These are phyloP conservation scores for Kodamaea derodonti DNA, from an alignment of 1,139 yeast genomes.

Conservation along the genomic window DNA sequence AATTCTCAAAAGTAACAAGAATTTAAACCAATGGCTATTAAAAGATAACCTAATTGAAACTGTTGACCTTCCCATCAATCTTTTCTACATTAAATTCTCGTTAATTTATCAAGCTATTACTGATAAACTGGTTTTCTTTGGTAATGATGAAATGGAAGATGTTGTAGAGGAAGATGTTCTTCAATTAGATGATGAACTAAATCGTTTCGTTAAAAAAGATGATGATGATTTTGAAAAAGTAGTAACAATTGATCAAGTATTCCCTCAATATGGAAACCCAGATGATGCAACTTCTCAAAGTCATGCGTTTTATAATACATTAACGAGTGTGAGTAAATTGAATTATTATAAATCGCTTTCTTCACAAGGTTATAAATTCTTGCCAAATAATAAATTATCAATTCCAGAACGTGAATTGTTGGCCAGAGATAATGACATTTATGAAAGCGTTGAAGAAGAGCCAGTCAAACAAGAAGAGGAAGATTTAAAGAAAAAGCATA, in stretches of 20 bases:
- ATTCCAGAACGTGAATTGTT: conserved; percentile 30
- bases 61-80: conserved; percentile 16
- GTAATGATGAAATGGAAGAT: conserved; percentile 3
- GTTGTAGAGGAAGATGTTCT: conserved; percentile 1
- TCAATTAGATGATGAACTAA: conserved; percentile 3
- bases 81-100: conserved; percentile 28
- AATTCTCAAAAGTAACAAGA: conserved; percentile 15
- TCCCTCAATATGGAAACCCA: conserved; percentile 41
- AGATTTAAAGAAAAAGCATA: conserved; percentile 10
- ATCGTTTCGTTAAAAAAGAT: conserved; percentile 5
- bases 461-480: conserved; percentile 4
- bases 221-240: conserved; percentile 21
- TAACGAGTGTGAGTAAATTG: conserved; percentile 33
- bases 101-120: conserved; percentile 17
- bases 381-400: conserved; percentile 28
- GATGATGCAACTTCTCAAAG: conserved; percentile 26
- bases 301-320: conserved; percentile 36
- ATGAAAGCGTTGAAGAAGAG: conserved; percentile 18
- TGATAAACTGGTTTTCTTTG: conserved; percentile 17
- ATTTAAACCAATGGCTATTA: conserved; percentile 22
- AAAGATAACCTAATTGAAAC: conserved; percentile 18
- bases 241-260: conserved; percentile 33
- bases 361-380: conserved; percentile 17
- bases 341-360: conserved; percentile 30
- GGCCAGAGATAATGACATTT: conserved; percentile 27